Evolutionary conservation across 495 filamentous ascomycete genomes (phyloP), one percentile per base, ranked within the genome.

Genomic region (Aspergillus wentii): DNA sequence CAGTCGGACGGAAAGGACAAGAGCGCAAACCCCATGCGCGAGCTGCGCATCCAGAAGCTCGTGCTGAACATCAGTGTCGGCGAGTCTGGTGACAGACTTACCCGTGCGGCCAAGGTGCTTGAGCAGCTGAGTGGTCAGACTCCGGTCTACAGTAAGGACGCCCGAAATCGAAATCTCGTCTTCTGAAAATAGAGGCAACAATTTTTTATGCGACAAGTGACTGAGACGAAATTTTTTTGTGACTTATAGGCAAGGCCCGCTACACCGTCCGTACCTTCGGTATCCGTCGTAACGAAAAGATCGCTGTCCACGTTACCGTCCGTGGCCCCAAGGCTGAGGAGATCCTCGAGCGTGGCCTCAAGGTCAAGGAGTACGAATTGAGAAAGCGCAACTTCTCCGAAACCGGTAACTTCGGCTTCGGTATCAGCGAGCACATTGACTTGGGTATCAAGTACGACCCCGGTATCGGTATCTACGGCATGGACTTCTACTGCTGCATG

Each of bases 401-500:
- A 80, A 95, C 91, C 54, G 92, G 92, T 57, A 97, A 98, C 83
- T 99, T 99, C 69, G 92, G 92, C 52, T 99, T 99, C 82, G 92
- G 94, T 75, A 99, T 99, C 77, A 85, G 76, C 76, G 94, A 99
- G 72, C 94, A 99, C 79, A 99, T 99, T 71, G 94, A 99, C 83
- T 78, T 99, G 61, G 94, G 94, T 58, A 97, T 99, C 85, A 99
- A 99, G 83, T 98, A 98, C 76, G 92, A 98, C 81, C 92, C 92
- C 43, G 86, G 79, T 40, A 97, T 97, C 56, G 91, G 91, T 79
- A 97, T 99, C 73, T 99, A 99, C 79, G 94, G 94, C 71, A 99
- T 99, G 94, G 94, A 99, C 78, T 99, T 99, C 80, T 99, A 95
- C 85, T 88, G 83, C 85, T 96, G 91, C 87, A 99, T 99, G 94